Evolutionary conservation across 306 rosid species (phyloP).

Genomic region (Psophocarpus tetragonolobus): DNA sequence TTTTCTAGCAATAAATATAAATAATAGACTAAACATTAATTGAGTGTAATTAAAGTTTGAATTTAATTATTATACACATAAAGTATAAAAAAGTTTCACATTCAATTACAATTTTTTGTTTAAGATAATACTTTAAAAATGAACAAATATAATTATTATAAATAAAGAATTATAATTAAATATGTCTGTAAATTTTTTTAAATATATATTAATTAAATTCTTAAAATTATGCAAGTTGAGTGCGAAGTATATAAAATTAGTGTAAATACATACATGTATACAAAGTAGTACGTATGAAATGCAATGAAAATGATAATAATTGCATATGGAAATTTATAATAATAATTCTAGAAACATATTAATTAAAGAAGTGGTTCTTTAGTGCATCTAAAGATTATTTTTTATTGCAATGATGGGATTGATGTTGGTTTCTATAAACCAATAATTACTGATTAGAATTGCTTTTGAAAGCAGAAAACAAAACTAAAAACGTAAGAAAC

Average conservation of each 20-base stretch:
- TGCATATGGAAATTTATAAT: too few species aligned
- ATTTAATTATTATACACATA: too few species aligned
- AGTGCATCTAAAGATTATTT: not conserved
- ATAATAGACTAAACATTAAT: not conserved
- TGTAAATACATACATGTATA: not conserved
- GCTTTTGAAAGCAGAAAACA: not conserved
- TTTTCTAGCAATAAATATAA: not conserved
- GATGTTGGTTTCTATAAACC: not conserved
- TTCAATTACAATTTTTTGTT: too few species aligned
- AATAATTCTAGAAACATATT: not conserved
- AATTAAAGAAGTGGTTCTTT: not conserved
- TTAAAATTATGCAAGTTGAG: too few species aligned
- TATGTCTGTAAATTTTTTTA: too few species aligned
- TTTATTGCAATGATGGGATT: not conserved
- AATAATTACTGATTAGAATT: not conserved
- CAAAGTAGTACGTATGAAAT: too few species aligned
- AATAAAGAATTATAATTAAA: too few species aligned
- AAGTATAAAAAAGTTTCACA: too few species aligned
- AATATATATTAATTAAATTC: too few species aligned
- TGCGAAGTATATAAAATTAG: not conserved
- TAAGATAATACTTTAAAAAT: too few species aligned
- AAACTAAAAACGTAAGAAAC: not conserved
- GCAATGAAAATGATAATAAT: too few species aligned
- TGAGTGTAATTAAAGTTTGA: not conserved
- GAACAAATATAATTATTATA: too few species aligned